Base-by-base conservation (phyloP, 805 yeast genomes). In the Hanseniaspora thailandica region DNA sequence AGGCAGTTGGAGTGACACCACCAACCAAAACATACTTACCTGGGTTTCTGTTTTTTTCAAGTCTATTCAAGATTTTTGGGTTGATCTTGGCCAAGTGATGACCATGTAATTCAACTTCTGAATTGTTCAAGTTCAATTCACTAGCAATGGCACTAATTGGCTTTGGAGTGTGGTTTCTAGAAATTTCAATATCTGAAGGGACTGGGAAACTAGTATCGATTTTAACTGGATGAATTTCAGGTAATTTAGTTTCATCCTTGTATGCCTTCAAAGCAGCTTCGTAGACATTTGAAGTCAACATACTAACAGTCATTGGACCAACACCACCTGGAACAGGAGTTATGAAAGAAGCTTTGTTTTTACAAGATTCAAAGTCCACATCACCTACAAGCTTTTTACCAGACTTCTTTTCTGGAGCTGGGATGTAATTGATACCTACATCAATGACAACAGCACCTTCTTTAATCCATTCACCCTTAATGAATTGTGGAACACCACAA, bases 281-380 rank as follows among this genome's bases (percentile, higher is more conserved):
- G 55, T 81, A 73, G 10, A 90, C 90, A 63, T 93, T 90, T 58
- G 83, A 77, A 57, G 89, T 77, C 56, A 90, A 78, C 96, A 89
- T 88, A 39, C 96, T 96, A 46, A 90, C 97, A 26, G 98, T 90
- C 97, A 90, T 90, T 58, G 98, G 98, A 39, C 98, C 98, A 57
- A 90, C 97, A 61, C 97, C 97, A 65, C 97, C 97, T 31, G 98
- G 98, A 54, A 90, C 98, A 17, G 98, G 98, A 5, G 97, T 89
- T 57, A 93, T 77, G 60, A 75, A 77, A 7, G 81, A 72, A 4
- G 88, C 81, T 58, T 72, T 76, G 36, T 70, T 67, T 55, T 74
- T 68, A 52, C 86, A 89, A 30, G 80, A 71, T 52, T 73, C 84
- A 62, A 74, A 90, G 62, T 89, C 96, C 43, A 87, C 96, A 66